Evolutionary conservation across 1,284 basidiomycete species (phyloP).

Genomic region (Coniophora puteana): DNA sequence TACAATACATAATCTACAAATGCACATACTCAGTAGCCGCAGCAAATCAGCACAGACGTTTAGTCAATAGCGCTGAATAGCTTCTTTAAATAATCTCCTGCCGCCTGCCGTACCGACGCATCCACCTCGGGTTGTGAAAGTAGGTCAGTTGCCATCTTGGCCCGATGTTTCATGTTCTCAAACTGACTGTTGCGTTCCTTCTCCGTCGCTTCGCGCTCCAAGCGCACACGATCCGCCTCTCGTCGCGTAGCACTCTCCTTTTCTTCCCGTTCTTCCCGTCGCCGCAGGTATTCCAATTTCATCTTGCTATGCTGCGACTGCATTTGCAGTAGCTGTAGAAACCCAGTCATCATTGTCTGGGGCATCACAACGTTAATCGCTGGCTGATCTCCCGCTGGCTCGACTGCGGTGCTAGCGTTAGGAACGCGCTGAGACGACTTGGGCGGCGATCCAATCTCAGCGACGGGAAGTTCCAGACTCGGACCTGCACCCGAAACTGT

Average conservation of each 20-base stretch:
- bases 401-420: slow-evolving; percentile 19
- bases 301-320: slow-evolving; percentile 56
- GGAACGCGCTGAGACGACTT: too few relatives aligned
- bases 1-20: too few relatives aligned
- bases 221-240: slow-evolving; percentile 42
- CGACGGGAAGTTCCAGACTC: not conserved
- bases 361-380: slow-evolving; percentile 50
- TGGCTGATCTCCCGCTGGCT: slow-evolving; percentile 28
- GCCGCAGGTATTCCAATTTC: slow-evolving; percentile 60
- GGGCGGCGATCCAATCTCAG: not conserved
- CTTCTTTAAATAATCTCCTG: slow-evolving; percentile 65
- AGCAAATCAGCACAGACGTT: too few relatives aligned
- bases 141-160: slow-evolving; percentile 59
- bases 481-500: too few relatives aligned
- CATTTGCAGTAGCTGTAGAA: slow-evolving; percentile 52
- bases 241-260: slow-evolving; percentile 45
- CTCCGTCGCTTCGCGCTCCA: slow-evolving; percentile 48
- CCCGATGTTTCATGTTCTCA: slow-evolving; percentile 52
- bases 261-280: slow-evolving; percentile 61
- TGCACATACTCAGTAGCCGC: too few relatives aligned
- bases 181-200: slow-evolving; percentile 49
- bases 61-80: too few relatives aligned
- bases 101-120: slow-evolving; percentile 55
- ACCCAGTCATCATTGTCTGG: slow-evolving; percentile 52
- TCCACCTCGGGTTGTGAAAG: slow-evolving; percentile 52